A percentile compares a stretch with the other conserved stretches of the same genome.
These are phyloP conservation scores for Populus hybrid DNA, from an alignment of 441 rosid species.

Conservation along the genomic window DNA sequence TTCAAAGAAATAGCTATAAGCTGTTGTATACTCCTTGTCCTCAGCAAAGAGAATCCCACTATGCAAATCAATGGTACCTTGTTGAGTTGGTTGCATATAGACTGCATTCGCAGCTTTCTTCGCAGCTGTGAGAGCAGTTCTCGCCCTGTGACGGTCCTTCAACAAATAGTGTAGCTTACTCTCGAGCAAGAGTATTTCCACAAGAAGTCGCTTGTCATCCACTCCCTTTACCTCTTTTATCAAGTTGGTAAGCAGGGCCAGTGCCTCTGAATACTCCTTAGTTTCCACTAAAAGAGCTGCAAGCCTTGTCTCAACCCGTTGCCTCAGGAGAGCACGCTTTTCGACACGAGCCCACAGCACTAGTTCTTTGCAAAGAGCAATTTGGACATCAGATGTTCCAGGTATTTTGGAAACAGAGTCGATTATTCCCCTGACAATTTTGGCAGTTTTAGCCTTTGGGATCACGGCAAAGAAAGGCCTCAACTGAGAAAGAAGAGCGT, in stretches of 20 bases:
- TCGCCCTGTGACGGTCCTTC: slow-evolving; percentile 85
- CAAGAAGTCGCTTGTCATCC: slow-evolving; percentile 94
- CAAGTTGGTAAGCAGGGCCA: slow-evolving; percentile 57
- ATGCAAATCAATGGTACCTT: slow-evolving; percentile 89
- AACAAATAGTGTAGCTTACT: slow-evolving; percentile 90
- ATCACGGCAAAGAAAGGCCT: slow-evolving; percentile 83
- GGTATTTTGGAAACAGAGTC: slow-evolving; percentile 92
- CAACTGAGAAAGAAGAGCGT: slow-evolving; percentile 61
- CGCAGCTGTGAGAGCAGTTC: slow-evolving; percentile 94
- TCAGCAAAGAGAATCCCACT: slow-evolving; percentile 97
- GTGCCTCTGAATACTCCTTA: slow-evolving; percentile 76
- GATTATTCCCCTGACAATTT: slow-evolving; percentile 75
- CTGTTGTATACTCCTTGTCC: slow-evolving; percentile 95
- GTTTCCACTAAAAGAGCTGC: slow-evolving; percentile 87
- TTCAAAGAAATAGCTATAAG: slow-evolving; percentile 89
- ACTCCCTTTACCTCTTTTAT: slow-evolving; percentile 89
- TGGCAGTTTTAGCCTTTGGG: slow-evolving; percentile 94
- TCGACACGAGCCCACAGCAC: slow-evolving; percentile 88
- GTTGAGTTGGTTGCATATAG: slow-evolving; percentile 91
- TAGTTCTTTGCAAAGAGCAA: slow-evolving; percentile 89
- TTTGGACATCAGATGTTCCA: slow-evolving; percentile 80
- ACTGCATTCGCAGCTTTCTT: slow-evolving; percentile 95
- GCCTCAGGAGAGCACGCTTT: slow-evolving; percentile 89
- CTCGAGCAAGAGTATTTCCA: slow-evolving; percentile 83
- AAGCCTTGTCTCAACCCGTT: slow-evolving; percentile 89